Evolutionary conservation across 352 stramenopile genomes (phyloP).

Genomic region (Phytophthora capsici): DNA sequence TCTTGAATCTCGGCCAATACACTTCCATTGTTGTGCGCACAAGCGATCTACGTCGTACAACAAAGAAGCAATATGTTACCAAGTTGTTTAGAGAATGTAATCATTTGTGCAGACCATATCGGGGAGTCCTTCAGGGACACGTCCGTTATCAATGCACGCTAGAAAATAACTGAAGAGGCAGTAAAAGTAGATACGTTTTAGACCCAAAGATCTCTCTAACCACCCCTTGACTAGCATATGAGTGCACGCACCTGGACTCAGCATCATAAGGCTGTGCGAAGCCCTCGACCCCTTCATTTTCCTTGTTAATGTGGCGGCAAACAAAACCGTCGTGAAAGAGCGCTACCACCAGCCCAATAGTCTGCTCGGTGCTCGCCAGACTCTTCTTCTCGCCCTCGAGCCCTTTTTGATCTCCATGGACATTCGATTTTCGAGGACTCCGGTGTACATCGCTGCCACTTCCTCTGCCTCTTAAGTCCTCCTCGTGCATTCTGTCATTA

Average conservation of each 20-base stretch:
- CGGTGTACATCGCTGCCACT: background rate
- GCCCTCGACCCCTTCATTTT: slow-evolving; percentile 60
- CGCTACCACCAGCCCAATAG: slow-evolving; percentile 49
- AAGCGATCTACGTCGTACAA: slow-evolving; percentile 29
- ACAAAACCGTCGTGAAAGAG: slow-evolving; percentile 76
- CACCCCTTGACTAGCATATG: slow-evolving; percentile 3
- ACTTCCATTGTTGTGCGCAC: slow-evolving; percentile 22
- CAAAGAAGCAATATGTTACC: slow-evolving; percentile 16
- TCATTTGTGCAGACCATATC: slow-evolving; percentile 52
- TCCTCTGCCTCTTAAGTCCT: background rate
- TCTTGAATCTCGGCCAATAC: slow-evolving; percentile 49
- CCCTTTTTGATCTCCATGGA: slow-evolving; percentile 7
- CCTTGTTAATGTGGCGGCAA: slow-evolving; percentile 63
- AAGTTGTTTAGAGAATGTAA: slow-evolving; percentile 4
- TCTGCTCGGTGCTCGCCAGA: background rate
- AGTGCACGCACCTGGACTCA: slow-evolving; percentile 55
- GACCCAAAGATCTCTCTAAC: slow-evolving; percentile 6
- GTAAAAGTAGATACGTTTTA: slow-evolving; percentile 22
- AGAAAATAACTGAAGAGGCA: slow-evolving; percentile 62
- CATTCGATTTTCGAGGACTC: slow-evolving; percentile 1
- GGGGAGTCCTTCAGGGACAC: slow-evolving; percentile 57
- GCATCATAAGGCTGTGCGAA: slow-evolving; percentile 77
- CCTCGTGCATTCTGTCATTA: background rate
- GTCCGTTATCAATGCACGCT: slow-evolving; percentile 56
- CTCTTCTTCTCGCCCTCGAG: background rate